Evolutionary conservation across 768 basidiomycete genomes (phyloP).

Genomic region (Thelephora ganbajun): DNA sequence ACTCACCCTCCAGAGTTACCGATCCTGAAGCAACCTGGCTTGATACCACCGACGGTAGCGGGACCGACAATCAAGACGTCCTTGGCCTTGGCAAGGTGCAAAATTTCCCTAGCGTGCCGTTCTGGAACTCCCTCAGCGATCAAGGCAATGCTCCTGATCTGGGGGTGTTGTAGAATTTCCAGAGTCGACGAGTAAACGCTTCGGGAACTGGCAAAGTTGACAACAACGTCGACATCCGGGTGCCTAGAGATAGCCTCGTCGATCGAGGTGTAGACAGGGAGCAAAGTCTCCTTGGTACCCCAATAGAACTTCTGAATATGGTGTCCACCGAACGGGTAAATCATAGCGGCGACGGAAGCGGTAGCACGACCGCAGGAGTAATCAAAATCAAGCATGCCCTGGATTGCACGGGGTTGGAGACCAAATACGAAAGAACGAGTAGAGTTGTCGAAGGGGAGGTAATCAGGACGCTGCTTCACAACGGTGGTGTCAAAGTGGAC

Average conservation of each 20-base stretch:
- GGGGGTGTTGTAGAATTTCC: constrained; percentile 68
- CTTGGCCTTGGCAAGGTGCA: constrained; percentile 77
- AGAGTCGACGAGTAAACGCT: constrained; percentile 92
- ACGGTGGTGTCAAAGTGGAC: constrained; percentile 62
- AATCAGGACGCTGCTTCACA: constrained; percentile 49
- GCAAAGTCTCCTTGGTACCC: constrained; percentile 97
- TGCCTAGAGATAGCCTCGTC: constrained; percentile 90
- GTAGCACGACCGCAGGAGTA: constrained; percentile 88
- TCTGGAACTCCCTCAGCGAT: constrained; percentile 99
- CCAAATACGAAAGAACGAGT: constrained; percentile 98
- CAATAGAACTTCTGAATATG: constrained; percentile 99
- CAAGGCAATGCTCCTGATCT: constrained; percentile 68
- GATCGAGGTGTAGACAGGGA: constrained; percentile 91
- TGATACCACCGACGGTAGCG: constrained; percentile 98
- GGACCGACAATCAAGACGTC: constrained; percentile 90
- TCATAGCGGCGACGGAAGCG: constrained; percentile 97
- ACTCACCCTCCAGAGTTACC: constrained; percentile 94
- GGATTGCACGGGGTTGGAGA: constrained; percentile 97
- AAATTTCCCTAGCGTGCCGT: constrained; percentile 90
- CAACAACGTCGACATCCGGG: constrained; percentile 91
- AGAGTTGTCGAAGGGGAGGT: constrained; percentile 80
- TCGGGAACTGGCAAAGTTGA: constrained; percentile 93
- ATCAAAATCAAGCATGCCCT: constrained; percentile 98
- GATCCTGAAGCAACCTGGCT: constrained; percentile 99
- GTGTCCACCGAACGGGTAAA: constrained; percentile 99